Evolutionary conservation across 2,329 filamentous ascomycete genomes (phyloP), one percentile per base, ranked within the genome.

Genomic region (Graphilbum sp.): DNA sequence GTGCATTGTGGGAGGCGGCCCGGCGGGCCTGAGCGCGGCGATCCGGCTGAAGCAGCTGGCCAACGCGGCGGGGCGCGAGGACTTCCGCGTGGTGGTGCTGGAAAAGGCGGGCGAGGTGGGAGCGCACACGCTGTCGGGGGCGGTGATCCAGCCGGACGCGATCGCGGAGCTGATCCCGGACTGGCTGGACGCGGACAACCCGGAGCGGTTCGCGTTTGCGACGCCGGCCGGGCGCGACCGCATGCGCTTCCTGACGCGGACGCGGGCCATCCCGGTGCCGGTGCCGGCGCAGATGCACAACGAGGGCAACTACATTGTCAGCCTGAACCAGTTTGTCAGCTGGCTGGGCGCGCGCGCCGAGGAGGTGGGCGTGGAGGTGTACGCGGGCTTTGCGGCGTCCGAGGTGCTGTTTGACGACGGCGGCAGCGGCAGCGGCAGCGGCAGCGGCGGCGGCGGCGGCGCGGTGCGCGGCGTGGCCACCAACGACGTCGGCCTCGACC

Each of bases 301-400:
- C 56, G 74, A 93, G 52, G 90, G 90, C 48, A 98, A 98, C 61
- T 96, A 92, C 58, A 98, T 98, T 48, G 76, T 98, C 52, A 93
- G 84, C 53, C 62, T 98, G 51, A 96, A 92, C 58, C 84, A 96
- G 58, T 79, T 98, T 52, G 81, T 82, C 41, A 92, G 88, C 60
- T 98, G 90, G 90, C 67, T 98, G 3, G 87, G 84, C 35, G 90
- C 96, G 56, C 75, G 88, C 35, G 90, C 90, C n/a, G 90, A 98
- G 60, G 90, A 96, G 60, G 54, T 92, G 23, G 90, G 90, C 24
- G 90, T 98, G 21, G 90, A 98, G 60, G 74, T 98, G 12, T 98
- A 96, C 51, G 83, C 90, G 4, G 90, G 90, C 2, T 98, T 98
- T 51, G 87, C 90, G 13, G 90, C 87, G 4, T 85, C 85, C 20